Base-by-base conservation (phyloP, 352 stramenopile species). In the Thalassiosira hispida region DNA sequence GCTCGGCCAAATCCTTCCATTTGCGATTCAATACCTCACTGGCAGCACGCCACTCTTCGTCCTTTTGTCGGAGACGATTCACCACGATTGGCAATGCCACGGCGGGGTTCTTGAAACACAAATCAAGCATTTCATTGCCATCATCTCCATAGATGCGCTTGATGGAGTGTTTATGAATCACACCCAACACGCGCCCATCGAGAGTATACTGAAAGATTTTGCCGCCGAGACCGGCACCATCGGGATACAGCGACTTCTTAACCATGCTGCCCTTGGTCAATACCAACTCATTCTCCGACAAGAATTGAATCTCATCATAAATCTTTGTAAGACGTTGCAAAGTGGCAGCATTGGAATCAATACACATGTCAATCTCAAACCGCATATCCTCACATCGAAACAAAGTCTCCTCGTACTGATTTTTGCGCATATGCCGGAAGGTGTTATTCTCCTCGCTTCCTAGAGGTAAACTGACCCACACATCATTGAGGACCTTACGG, bases 371-470 rank as follows among this genome's bases (percentile, higher is more conserved):
- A 55, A 97, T 95, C 84, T 98, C 95, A 83, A 97, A 98, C 8
- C 97, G 94, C 83, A 99, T 98, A 84, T 99, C 98, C 88, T 99
- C 98, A 68, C 95, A 98, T 69, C 98, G 97, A 88, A 99, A 99
- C 0, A 99, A 86, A 5, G 95, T 95, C 81, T 99, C 97, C 81
- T 99, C 98, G 79, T 98, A 98, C 69, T 98, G 95, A 81, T 99
- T 99, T 71, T 98, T 98, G 35, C 97, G 95, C 96, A 99, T 98
- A 79, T 99, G 98, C 87, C 95, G 86, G 61, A 95, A 96, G 0
- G 95, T 98, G 72, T 98, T 98, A 74, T 78, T 92, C 67, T 99
- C 97, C 85, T 99, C 98, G 83, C 95, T 98, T 18, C 97, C 97
- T 16, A 98, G 98, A 20, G 97, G 97, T 8, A 99, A 93, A 33